A percentile compares a stretch with the other conserved stretches of the same genome.
phyloP scores from a whole-genome alignment of 805 yeast genomes.

The Scheffersomyces coipomensis region DNA sequence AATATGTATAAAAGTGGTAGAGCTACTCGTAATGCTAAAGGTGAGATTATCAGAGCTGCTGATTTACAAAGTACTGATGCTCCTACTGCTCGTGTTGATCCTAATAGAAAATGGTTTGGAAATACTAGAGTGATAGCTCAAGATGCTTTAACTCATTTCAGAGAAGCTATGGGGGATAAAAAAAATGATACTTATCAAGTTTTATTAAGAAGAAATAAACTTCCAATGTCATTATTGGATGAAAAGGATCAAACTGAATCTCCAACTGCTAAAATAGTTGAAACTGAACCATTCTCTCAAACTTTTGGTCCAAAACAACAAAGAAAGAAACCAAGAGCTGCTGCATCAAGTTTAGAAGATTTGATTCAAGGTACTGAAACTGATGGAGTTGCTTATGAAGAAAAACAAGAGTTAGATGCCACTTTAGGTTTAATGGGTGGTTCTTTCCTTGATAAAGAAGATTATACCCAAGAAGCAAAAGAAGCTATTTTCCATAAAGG shows the following conservation, averaged over 20 bases:
- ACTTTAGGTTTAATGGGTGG: slow-evolving; percentile 82
- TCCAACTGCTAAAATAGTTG: slow-evolving; percentile 77
- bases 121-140: slow-evolving; percentile 97
- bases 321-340: slow-evolving; percentile 82
- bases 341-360: slow-evolving; percentile 77
- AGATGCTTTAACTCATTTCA: slow-evolving; percentile 89
- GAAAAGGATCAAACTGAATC: slow-evolving; percentile 77
- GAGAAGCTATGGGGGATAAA: slow-evolving; percentile 90
- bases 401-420: slow-evolving; percentile 71
- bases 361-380: slow-evolving; percentile 57
- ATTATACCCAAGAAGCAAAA: slow-evolving; percentile 85
- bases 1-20: slow-evolving; percentile 93
- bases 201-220: slow-evolving; percentile 79
- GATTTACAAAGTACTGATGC: slow-evolving; percentile 81
- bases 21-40: slow-evolving; percentile 81
- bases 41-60: slow-evolving; percentile 86
- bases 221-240: slow-evolving; percentile 93
- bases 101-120: slow-evolving; percentile 97
- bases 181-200: slow-evolving; percentile 83
- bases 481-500: slow-evolving; percentile 96
- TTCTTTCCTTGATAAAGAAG: slow-evolving; percentile 59
- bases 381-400: slow-evolving; percentile 62
- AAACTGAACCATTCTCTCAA: slow-evolving; percentile 77
- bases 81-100: slow-evolving; percentile 92
- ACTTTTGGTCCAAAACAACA: slow-evolving; percentile 96